A percentile compares a stretch with the other conserved stretches of the same genome.
Conservation (phyloP, 1,139 yeast species). For the Candida sanyaensis region DNA sequence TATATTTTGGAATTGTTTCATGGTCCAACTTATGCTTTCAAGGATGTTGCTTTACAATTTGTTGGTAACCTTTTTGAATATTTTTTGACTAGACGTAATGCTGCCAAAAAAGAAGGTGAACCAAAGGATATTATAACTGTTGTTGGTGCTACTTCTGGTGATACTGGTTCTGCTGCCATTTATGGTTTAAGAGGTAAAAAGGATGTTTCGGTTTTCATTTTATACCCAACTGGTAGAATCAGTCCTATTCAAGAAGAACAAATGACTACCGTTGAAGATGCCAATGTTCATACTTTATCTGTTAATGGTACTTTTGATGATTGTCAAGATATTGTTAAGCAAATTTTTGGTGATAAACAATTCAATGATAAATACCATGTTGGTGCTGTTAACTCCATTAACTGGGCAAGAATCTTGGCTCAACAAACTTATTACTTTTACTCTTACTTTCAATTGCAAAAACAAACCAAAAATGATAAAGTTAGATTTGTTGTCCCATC, state of each 20-base stretch:
- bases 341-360: constrained; percentile 83
- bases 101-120: constrained; percentile 54
- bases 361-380: constrained; percentile 89
- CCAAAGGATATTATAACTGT: constrained; percentile 85
- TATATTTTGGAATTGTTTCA: constrained; percentile 91
- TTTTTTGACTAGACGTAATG: constrained; percentile 78
- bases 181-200: constrained; percentile 96
- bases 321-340: constrained; percentile 95
- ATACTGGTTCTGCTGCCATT: constrained; percentile 98
- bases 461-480: constrained; percentile 40
- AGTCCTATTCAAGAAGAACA: constrained; percentile 98
- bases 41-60: constrained; percentile 97
- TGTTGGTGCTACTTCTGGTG: constrained; percentile 99
- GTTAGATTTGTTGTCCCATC: constrained; percentile 93
- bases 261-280: constrained; percentile 96
- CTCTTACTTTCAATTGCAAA: constrained; percentile 76
- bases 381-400: constrained; percentile 97
- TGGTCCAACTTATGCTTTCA: constrained; percentile 98
- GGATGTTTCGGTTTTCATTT: constrained; percentile 92
- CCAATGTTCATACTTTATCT: constrained; percentile 90
- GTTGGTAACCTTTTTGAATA: constrained; percentile 96
- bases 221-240: constrained; percentile 96
- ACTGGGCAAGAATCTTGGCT: constrained; percentile 98
- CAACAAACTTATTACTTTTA: constrained; percentile 96
- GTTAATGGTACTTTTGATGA: constrained; percentile 97